These are phyloP conservation scores for Exophiala sideris DNA, from an alignment of 2,329 filamentous ascomycete genomes.

Conservation along the genomic window DNA sequence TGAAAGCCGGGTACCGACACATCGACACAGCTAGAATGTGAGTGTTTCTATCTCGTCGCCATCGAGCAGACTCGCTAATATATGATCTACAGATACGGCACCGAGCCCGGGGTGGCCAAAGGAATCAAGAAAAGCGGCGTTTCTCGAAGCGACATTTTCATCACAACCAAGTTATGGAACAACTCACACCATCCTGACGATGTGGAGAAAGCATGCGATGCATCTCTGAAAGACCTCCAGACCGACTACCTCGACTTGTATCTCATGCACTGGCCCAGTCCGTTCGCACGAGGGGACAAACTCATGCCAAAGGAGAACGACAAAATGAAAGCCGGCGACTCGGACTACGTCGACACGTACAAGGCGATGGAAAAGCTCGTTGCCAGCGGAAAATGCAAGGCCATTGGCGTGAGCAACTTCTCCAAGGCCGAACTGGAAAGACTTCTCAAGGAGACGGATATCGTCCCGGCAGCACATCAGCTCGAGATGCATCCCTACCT, in stretches of 20 bases:
- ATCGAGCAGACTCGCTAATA: neutral
- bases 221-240: constrained; percentile 60
- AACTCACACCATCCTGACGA: constrained; percentile 60
- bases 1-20: constrained; percentile 35
- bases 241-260: constrained; percentile 68
- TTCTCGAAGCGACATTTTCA: constrained; percentile 62
- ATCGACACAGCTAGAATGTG: constrained; percentile 45
- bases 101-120: constrained; percentile 63
- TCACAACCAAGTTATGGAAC: constrained; percentile 67
- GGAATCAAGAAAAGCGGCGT: constrained; percentile 63
- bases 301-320: constrained; percentile 47
- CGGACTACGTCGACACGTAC: constrained; percentile 52
- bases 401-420: constrained; percentile 55
- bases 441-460: constrained; percentile 42
- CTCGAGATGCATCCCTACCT: constrained; percentile 55
- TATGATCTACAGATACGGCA: constrained; percentile 50
- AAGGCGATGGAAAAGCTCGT: constrained; percentile 48
- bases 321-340: constrained; percentile 41
- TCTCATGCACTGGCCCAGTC: constrained; percentile 64
- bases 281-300: constrained; percentile 50
- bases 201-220: constrained; percentile 59
- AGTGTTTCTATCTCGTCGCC: constrained; percentile 16
- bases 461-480: constrained; percentile 50
- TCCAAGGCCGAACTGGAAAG: constrained; percentile 47
- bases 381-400: constrained; percentile 43